Evolutionary conservation across 257 asterid species (phyloP), one percentile per base, ranked within the genome.

Genomic region (Cruciata laevipes): DNA sequence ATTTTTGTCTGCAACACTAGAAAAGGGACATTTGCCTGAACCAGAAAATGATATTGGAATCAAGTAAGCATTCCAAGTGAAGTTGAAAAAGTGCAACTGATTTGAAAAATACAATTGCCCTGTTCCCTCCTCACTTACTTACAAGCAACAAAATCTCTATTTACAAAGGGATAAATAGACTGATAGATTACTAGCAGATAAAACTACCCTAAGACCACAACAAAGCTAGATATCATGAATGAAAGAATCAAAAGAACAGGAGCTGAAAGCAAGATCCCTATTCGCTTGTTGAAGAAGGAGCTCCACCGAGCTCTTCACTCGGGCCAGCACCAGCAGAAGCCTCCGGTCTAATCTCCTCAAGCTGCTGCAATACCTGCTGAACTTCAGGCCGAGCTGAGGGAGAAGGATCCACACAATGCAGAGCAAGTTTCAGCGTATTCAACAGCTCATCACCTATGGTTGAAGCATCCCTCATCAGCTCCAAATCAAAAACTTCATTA

Each of bases 371-470:
- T 12, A 90, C 78, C 82, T 74, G 91, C 65, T 80, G 79, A n/a
- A 86, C 85, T 72, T 88, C 97, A 1, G 99, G 99, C 6, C 97
- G 69, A 60, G 92, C 92, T 7, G 95, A 75, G 0, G 97, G 90
- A 0, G 92, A 76, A 0, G 97, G 96, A 30, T 93, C 97, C 1
- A 93, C 99, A 8, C 99, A 93, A 68, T 90, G 97, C 83, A 93
- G 66, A 9, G 96, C 97, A 75, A 90, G 72, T 72, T 93, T 93
- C 85, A 93, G 53, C 0, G 95, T 85, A 27, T 88, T 87, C 82
- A 93, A 65, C 71, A 93, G 38, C 77, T 90, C 99, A 68, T 93
- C 99, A 6, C 99, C 97, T n/a, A 88, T 83, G 0, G 81, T 87
- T 0, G 96, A 76, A 0, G 95, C 96, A 66, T 90, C 96, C 81